Evolutionary conservation across 2,329 filamentous ascomycete genomes (phyloP).

Genomic region (Fusarium sp.): DNA sequence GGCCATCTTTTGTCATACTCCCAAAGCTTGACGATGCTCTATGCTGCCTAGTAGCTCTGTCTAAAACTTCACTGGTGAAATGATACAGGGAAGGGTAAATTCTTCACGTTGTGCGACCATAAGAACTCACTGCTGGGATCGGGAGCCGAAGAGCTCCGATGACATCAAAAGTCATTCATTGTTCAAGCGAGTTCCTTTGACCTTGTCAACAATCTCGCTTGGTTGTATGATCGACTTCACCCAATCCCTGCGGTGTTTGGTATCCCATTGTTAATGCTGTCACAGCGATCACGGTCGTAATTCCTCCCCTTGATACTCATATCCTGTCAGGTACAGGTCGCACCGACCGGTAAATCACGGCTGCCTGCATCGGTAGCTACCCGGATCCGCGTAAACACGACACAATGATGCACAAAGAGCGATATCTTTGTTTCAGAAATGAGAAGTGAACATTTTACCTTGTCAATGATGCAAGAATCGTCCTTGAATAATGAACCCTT

Average conservation of each 20-base stretch:
- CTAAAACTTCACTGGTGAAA: neutral
- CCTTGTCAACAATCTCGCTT: neutral
- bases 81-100: neutral
- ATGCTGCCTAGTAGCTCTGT: neutral
- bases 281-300: neutral
- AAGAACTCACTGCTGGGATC: neutral
- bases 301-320: neutral
- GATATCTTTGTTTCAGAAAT: neutral
- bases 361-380: constrained; percentile 22
- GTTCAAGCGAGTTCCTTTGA: neutral
- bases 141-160: neutral
- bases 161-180: neutral
- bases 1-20: neutral
- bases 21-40: neutral
- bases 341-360: constrained; percentile 19
- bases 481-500: neutral
- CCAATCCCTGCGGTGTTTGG: neutral
- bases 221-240: neutral
- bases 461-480: constrained; percentile 23
- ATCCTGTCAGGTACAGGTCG: constrained; percentile 1
- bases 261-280: neutral
- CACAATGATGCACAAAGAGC: constrained; percentile 3
- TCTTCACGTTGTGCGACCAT: neutral
- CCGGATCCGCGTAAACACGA: constrained; percentile 12
- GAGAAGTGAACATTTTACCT: neutral